A percentile compares a stretch with the other conserved stretches of the same genome.
Evolutionary conservation across 1,284 basidiomycete genomes (phyloP).

Genomic region (Austropuccinia psidii): DNA sequence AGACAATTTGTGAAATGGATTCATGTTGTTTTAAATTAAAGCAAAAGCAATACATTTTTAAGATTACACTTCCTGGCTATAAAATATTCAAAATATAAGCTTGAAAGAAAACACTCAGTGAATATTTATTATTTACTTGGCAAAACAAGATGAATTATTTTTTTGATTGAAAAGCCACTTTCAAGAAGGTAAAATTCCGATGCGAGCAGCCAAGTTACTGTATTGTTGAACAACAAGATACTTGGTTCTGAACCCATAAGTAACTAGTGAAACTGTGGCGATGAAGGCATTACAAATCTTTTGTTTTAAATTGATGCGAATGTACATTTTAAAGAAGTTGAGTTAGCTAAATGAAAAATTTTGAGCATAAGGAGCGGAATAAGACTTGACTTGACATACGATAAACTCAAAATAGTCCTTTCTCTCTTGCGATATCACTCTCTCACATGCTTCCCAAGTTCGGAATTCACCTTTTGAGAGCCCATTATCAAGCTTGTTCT

Average conservation of each 20-base stretch:
- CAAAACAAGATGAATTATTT: neutral
- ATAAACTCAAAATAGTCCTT: constrained; percentile 25
- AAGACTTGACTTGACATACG: neutral
- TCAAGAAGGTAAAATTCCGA: constrained; percentile 19
- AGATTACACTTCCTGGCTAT: too few relatives aligned
- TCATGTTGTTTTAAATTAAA: neutral
- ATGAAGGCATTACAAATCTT: constrained; percentile 20
- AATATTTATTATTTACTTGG: too few relatives aligned
- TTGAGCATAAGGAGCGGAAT: neutral
- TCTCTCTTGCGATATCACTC: constrained; percentile 3
- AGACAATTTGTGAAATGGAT: too few relatives aligned
- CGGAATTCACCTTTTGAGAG: neutral
- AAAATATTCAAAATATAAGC: neutral
- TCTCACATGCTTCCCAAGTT: constrained; percentile 29
- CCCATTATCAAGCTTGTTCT: neutral
- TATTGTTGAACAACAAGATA: constrained; percentile 16
- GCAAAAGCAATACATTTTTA: too few relatives aligned
- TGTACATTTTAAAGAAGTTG: neutral
- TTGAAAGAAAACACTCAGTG: neutral
- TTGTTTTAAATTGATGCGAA: neutral
- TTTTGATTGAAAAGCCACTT: neutral
- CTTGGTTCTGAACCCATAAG: constrained; percentile 13
- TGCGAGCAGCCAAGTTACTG: neutral
- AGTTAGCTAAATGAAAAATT: neutral
- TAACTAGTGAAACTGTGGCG: neutral